Conservation (phyloP, 345 rosid species). For the Pugionium dolabratum region DNA sequence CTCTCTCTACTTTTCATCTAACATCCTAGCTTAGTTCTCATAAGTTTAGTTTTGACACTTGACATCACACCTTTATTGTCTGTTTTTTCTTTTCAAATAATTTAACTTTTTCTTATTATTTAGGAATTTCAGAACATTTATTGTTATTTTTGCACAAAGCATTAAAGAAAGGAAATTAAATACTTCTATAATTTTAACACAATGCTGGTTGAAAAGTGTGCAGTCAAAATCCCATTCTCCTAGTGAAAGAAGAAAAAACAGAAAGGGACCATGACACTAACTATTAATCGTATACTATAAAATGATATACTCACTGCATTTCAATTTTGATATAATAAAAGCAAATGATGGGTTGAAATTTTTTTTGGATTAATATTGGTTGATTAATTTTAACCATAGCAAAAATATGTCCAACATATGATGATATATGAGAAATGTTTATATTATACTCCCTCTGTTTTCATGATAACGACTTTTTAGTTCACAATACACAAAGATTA, state of each 20-base stretch:
- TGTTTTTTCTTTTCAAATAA: not conserved
- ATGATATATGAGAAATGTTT: too few relatives aligned
- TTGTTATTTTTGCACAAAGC: conserved; percentile 16
- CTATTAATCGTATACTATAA: not conserved
- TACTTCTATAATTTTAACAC: not conserved
- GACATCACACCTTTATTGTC: conserved; percentile 28
- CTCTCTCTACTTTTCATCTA: conserved; percentile 20
- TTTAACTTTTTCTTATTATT: not conserved
- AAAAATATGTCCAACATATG: too few relatives aligned
- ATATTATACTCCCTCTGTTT: too few relatives aligned
- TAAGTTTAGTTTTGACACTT: conserved; percentile 1
- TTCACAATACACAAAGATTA: too few relatives aligned
- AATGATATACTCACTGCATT: not conserved
- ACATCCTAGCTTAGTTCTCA: conserved; percentile 24
- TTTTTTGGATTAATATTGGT: too few relatives aligned
- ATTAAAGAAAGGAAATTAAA: conserved; percentile 20
- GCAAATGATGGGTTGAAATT: too few relatives aligned
- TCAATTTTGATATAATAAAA: too few relatives aligned
- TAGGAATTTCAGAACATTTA: not conserved
- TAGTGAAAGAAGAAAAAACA: conserved; percentile 1
- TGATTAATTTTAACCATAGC: too few relatives aligned
- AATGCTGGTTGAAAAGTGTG: conserved; percentile 4
- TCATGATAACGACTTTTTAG: too few relatives aligned
- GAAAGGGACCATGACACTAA: not conserved
- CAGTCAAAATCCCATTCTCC: conserved; percentile 13